Base-by-base conservation (phyloP, 1,284 basidiomycete species). In the Exobasidium rhododendri region DNA sequence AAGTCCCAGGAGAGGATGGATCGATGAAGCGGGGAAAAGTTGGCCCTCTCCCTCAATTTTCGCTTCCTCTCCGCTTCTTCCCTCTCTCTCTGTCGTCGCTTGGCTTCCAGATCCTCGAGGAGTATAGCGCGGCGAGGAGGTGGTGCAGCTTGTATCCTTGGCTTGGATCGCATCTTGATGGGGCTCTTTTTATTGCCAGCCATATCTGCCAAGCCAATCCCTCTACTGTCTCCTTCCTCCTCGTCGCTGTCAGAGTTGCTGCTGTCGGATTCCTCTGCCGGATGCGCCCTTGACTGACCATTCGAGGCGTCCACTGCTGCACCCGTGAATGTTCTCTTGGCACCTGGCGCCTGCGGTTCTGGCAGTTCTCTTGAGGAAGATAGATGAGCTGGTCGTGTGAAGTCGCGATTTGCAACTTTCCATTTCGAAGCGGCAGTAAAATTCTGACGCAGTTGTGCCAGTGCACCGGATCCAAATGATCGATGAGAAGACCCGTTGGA, bases 1-100 rank as follows among this genome's bases (percentile, higher is more conserved):
- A 92, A 92, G 78, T 90, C 83, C 94, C 94, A 98, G 0, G 88
- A 86, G 1, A 98, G 81, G 43, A 98, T 84, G n/a, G 84, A 83
- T 44, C 86, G 86, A 79, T 94, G 90, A 22, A 98, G 85, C 13
- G 83, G 84, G 13, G 87, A 86, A 31, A 94, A 84, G 76, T 97
- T 89, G 0, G 93, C 93, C 69, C 87, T 88, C 68, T 93, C 84
- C 11, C 92, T 86, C 68, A 89, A 81, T 29, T 86, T 85, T 47
- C 85, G 86, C 54, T 68, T 73, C 53, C 72, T 70, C 49, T 71
- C 66, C 24, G 66, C 61, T 56, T 73, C 67, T 28, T 66, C 62
- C 28, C 70, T 59, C 43, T 72, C 65, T 56, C 63, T 50, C 51
- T 64, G 51, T 59, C 69, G 63, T 53, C 65, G 62, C 61, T 69